Evolutionary conservation across 441 rosid species (phyloP).

Genomic region (Jatropha podagrica): DNA sequence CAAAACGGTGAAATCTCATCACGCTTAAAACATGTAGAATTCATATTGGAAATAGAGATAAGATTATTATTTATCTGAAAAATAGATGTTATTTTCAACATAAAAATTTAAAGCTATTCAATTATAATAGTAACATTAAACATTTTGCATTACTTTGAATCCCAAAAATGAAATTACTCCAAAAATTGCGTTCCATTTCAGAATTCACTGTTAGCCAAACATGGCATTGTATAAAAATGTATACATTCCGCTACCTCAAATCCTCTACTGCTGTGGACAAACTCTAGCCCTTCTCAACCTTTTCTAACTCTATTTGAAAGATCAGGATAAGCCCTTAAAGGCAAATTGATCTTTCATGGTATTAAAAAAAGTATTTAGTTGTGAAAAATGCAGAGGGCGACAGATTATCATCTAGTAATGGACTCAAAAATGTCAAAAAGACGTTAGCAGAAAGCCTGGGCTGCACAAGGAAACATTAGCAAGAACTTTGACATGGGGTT

Average conservation of each 20-base stretch:
- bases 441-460: neutral
- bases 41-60: too few species aligned
- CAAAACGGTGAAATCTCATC: too few species aligned
- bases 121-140: too few species aligned
- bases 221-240: neutral
- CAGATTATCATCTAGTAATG: neutral
- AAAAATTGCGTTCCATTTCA: neutral
- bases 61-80: too few species aligned
- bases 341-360: neutral
- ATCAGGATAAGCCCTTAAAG: neutral
- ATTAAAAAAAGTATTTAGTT: neutral
- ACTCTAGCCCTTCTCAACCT: neutral
- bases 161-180: neutral
- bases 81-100: too few species aligned
- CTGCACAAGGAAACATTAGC: neutral
- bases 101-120: too few species aligned
- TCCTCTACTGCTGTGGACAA: neutral
- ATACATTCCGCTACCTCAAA: neutral
- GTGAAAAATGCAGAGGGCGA: neutral
- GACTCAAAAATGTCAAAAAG: neutral
- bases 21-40: too few species aligned
- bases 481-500: neutral
- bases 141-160: too few species aligned
- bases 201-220: neutral
- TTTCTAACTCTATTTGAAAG: neutral